Evolutionary conservation across 371 early-diverging fungal genomes (phyloP).

Genomic region (Dentiscutata heterogama): DNA sequence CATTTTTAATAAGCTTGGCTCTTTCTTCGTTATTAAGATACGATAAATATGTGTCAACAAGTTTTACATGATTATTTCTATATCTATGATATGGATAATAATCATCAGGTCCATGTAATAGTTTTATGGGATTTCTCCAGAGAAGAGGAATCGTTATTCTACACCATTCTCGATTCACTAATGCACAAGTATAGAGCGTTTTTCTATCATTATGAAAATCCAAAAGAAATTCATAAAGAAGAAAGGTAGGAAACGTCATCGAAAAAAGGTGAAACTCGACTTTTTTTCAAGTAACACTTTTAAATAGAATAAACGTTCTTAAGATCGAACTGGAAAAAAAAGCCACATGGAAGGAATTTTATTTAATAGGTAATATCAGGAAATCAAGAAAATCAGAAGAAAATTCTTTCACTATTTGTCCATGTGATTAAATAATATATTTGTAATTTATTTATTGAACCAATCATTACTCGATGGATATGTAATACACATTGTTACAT

Average conservation of each 20-base stretch:
- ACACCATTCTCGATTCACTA: conserved; percentile 30
- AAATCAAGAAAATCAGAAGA: too few species aligned
- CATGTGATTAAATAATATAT: too few species aligned
- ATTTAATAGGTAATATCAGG: too few species aligned
- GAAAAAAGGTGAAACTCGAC: too few species aligned
- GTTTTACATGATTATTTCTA: not conserved
- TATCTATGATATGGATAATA: conserved; percentile 12
- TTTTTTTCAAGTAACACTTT: too few species aligned
- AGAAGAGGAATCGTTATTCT: not conserved
- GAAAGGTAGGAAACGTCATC: not conserved
- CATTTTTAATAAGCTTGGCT: not conserved
- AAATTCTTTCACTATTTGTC: too few species aligned
- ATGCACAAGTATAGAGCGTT: conserved; percentile 13
- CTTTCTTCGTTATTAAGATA: conserved; percentile 9
- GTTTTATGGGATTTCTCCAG: conserved; percentile 24
- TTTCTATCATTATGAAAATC: conserved; percentile 22
- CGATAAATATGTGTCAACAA: not conserved
- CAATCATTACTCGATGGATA: too few species aligned
- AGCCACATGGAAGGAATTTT: too few species aligned
- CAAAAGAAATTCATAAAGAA: conserved; percentile 4
- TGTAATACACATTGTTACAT: too few species aligned
- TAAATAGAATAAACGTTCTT: too few species aligned
- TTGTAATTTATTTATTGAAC: too few species aligned
- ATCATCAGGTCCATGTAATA: conserved; percentile 5
- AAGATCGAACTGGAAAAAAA: too few species aligned